Conservation (phyloP, 2,329 filamentous ascomycete genomes). For the Chaetomiaceae sp. region DNA sequence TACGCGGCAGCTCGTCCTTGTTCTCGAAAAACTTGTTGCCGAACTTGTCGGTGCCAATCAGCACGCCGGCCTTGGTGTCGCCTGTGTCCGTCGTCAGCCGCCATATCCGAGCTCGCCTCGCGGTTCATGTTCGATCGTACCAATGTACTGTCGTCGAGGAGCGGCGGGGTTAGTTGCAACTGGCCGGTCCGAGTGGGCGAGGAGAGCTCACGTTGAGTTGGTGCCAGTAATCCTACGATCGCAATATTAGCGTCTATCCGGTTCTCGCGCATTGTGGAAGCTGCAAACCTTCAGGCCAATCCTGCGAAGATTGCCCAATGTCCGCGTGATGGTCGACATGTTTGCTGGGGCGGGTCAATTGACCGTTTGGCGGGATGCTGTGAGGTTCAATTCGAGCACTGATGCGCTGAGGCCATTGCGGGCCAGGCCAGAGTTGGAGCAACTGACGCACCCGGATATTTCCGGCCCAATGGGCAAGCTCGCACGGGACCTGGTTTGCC, state of each 20-base stretch:
- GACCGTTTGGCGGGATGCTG: conserved; percentile 21
- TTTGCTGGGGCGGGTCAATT: conserved; percentile 35
- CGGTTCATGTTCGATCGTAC: conserved; percentile 34
- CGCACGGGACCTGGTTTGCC: conserved; percentile 9
- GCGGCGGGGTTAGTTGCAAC: conserved; percentile 24
- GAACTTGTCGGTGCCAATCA: conserved; percentile 80
- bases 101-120: background rate
- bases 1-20: conserved; percentile 88
- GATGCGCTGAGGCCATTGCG: conserved; percentile 14
- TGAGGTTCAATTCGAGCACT: conserved; percentile 14
- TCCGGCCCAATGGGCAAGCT: conserved; percentile 27
- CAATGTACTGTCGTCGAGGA: conserved; percentile 48
- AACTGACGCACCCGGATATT: conserved; percentile 24
- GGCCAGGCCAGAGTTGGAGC: conserved; percentile 14
- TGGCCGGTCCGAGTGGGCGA: conserved; percentile 19
- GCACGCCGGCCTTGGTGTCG: conserved; percentile 89
- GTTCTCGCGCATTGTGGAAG: background rate
- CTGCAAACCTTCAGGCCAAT: conserved; percentile 75
- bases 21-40: conserved; percentile 99
- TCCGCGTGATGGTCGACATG: conserved; percentile 92
- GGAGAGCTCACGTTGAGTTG: conserved; percentile 78
- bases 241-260: conserved; percentile 13
- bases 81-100: conserved; percentile 47
- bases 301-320: conserved; percentile 78
- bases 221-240: conserved; percentile 73